Conservation (phyloP, 2,329 filamentous ascomycete species). For the Plenodomus biglobosus region DNA sequence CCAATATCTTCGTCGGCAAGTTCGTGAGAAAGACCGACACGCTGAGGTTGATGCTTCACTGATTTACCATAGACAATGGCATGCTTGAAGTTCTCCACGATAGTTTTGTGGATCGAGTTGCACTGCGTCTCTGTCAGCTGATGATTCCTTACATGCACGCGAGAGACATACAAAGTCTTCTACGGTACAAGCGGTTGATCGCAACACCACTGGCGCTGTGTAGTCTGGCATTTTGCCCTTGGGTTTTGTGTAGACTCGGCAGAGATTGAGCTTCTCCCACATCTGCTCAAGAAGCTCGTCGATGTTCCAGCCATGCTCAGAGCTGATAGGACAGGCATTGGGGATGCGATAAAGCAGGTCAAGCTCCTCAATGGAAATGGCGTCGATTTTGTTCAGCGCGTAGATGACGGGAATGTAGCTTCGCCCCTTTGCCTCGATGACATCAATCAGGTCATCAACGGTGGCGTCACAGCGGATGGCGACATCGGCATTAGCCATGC, state of each 20-base stretch:
- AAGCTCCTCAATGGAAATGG: slow-evolving; percentile 95
- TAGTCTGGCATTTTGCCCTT: slow-evolving; percentile 96
- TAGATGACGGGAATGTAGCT: slow-evolving; percentile 99
- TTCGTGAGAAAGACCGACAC: slow-evolving; percentile 88
- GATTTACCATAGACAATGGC: slow-evolving; percentile 97
- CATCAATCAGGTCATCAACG: slow-evolving; percentile 93
- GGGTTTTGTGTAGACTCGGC: slow-evolving; percentile 95
- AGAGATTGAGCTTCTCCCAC: slow-evolving; percentile 95
- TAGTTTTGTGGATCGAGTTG: slow-evolving; percentile 94
- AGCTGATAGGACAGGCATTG: slow-evolving; percentile 95
- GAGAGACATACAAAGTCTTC: slow-evolving; percentile 85
- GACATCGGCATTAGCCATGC: slow-evolving; percentile 94
- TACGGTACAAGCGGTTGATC: slow-evolving; percentile 78
- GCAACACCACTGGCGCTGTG: slow-evolving; percentile 83
- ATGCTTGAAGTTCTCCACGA: slow-evolving; percentile 91
- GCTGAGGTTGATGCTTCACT: slow-evolving; percentile 97
- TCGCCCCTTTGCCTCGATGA: slow-evolving; percentile 90
- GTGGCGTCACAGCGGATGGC: slow-evolving; percentile 97
- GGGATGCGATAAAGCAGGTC: slow-evolving; percentile 96
- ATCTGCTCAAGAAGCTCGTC: slow-evolving; percentile 96
- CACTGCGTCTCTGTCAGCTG: slow-evolving; percentile 63
- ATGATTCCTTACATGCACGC: slow-evolving; percentile 9
- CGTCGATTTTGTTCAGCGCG: slow-evolving; percentile 98
- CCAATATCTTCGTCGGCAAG: slow-evolving; percentile 96
- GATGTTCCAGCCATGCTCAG: slow-evolving; percentile 93